Base-by-base conservation (phyloP, 2,329 filamentous ascomycete genomes). In the Hawksworthiomyces lignivorus region DNA sequence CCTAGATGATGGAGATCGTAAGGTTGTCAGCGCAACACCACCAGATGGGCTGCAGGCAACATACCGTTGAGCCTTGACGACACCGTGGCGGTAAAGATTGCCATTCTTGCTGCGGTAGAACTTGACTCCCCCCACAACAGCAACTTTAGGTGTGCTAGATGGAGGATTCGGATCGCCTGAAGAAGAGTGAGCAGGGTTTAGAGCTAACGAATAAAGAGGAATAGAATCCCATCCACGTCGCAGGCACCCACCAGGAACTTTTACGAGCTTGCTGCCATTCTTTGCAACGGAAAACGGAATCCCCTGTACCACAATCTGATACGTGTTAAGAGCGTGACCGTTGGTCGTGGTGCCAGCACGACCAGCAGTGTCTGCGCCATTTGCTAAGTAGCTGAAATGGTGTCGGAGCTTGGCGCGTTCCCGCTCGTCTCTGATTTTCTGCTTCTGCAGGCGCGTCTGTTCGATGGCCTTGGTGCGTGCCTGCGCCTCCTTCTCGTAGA, bases 51-150 rank as follows among this genome's bases (percentile, higher is more conserved):
- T 35, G 39, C 45, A 51, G 42, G 44, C 22, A 38, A 72, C 80
- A 64, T 77, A 90, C 85, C 77, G 81, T 61, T 86, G 83, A 48
- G 80, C 80, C 58, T 82, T 80, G 46, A 90, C 75, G 43, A 87
- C 72, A 49, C 84, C 80, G 54, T 84, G 75, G 42, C 87, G 82
- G 56, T 89, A 83, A 20, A 95, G 74, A 53, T 94, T 95, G 48
- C 88, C 88, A 52, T 82, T 84, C 60, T 90, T 94, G 62, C 86
- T 94, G 51, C 88, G 77, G 54, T 87, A 74, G 58, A 94, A 95
- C 50, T 76, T 80, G 54, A 94, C 84, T 31, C 87, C 86, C 39
- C 83, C 85, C 47, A 94, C 68, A 6, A 69, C 65, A 30, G 82
- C 73, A 49, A 72, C 75, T 62, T 88, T 92, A 0, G 88, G 88